Evolutionary conservation across 345 rosid species (phyloP).

Genomic region (Salix caprea): DNA sequence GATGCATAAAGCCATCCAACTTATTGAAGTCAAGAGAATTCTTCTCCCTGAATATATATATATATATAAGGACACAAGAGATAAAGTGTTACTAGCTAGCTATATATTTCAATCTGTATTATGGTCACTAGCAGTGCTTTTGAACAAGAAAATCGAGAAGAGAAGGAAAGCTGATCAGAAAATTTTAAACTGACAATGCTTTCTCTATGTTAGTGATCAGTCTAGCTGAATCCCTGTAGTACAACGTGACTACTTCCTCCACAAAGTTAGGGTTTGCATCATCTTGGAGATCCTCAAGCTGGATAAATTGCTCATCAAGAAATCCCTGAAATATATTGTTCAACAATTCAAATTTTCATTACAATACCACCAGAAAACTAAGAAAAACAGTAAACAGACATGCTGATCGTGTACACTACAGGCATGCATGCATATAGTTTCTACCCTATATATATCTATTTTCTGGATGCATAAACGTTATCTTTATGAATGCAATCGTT

Average conservation of each 20-base stretch:
- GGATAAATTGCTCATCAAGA: constrained; percentile 65
- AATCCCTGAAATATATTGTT: constrained; percentile 34
- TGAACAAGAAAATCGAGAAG: not conserved
- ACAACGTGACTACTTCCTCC: constrained; percentile 62
- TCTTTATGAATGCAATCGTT: too few relatives aligned
- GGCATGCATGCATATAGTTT: not conserved
- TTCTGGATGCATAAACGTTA: too few relatives aligned
- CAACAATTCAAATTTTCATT: not conserved
- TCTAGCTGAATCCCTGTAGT: constrained; percentile 59
- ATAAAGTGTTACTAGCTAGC: not conserved
- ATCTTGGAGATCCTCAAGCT: constrained; percentile 67
- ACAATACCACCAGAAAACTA: not conserved
- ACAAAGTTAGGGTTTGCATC: constrained; percentile 72
- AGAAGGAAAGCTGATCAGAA: not conserved
- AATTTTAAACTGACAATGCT: constrained; percentile 41
- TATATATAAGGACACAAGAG: not conserved
- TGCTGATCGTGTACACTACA: not conserved
- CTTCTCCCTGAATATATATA: constrained; percentile 39
- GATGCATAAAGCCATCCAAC: constrained; percentile 79
- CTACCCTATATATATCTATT: not conserved
- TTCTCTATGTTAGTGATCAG: constrained; percentile 46
- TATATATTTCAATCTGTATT: not conserved
- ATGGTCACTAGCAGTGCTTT: too few relatives aligned
- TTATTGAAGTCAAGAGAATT: constrained; percentile 54
- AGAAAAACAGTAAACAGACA: too few relatives aligned